These are phyloP conservation scores for Strigomonas culicis DNA, from an alignment of 208 protist species.

Conservation along the genomic window DNA sequence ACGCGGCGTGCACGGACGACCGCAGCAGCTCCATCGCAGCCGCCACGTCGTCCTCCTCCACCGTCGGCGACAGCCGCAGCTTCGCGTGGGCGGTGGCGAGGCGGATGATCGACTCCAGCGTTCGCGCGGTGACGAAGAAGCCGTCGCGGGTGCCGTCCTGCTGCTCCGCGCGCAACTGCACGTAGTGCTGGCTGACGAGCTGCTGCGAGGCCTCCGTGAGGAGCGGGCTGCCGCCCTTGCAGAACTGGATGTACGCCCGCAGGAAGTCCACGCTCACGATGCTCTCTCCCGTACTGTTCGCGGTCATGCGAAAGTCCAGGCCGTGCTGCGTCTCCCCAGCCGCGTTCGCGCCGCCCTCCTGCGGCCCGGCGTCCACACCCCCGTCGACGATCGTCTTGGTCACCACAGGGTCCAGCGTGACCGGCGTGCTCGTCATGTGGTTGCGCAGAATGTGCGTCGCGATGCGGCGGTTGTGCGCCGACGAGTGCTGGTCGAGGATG, in stretches of 20 bases:
- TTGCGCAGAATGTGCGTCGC: constrained; percentile 96
- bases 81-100: constrained; percentile 91
- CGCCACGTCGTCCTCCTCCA: constrained; percentile 85
- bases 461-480: constrained; percentile 89
- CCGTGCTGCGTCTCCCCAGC: too few relatives aligned
- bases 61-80: constrained; percentile 88
- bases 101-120: constrained; percentile 99
- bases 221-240: constrained; percentile 73
- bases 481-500: constrained; percentile 94
- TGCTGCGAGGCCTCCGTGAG: constrained; percentile 88
- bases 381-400: background rate
- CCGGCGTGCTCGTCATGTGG: constrained; percentile 90
- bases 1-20: constrained; percentile 76
- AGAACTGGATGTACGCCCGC: constrained; percentile 92
- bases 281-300: background rate
- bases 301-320: too few relatives aligned
- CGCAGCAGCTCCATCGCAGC: constrained; percentile 83
- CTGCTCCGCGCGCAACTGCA: constrained; percentile 89
- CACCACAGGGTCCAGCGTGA: too few relatives aligned
- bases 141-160: constrained; percentile 83
- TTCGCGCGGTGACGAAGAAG: constrained; percentile 97
- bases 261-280: constrained; percentile 70
- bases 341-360: too few relatives aligned
- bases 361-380: constrained; percentile 1
- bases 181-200: constrained; percentile 93